Base-by-base conservation (phyloP, 768 basidiomycete genomes). In the Lentinula guzmanii region DNA sequence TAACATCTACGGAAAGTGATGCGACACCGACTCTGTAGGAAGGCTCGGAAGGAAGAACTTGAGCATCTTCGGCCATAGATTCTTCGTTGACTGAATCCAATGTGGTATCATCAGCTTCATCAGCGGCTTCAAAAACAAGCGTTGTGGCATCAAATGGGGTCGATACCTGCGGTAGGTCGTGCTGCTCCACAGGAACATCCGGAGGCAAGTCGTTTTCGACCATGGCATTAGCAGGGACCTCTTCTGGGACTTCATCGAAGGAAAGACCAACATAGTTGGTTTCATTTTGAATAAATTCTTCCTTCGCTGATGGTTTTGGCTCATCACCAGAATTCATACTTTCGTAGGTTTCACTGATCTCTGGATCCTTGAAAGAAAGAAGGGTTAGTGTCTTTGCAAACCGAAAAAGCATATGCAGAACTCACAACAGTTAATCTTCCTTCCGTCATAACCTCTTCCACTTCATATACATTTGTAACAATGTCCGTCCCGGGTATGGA, bases 341-440 rank as follows among this genome's bases (percentile, higher is more conserved):
- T 4, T n/a, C 8, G 21, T 0, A 4, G 21, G 8, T 8, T 48
- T 48, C 46, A 24, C 1, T 43, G 10, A 18, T 21, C 11, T 58
- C 35, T 11, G 65, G 65, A 59, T 69, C 66, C 67, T 71, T 53
- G 58, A 61, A 62, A 42, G 58, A 61, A 62, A 42, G 33, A 33
- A 33, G 5, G 11, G 5, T 13, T 5, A 56, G 13, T 1, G 11
- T 28, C 3, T 43, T 15, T 15, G 5, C 37, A 11, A 11, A 43
- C 7, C 45, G 13, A 42, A 24, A 37, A 21, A 37, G 52, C 31
- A 41, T 5, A 31, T 6, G n/a, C 61, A 10, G 7, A 24, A 35
- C 58, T 52, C 62, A 78, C 77, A 71, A 67, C 71, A 11, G 70
- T 73, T 16, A 61, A 56, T 24, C 71, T 64, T 13, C 67, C 72